phyloP scores from a whole-genome alignment of 345 rosid genomes.

The Sisymbrium irio region DNA sequence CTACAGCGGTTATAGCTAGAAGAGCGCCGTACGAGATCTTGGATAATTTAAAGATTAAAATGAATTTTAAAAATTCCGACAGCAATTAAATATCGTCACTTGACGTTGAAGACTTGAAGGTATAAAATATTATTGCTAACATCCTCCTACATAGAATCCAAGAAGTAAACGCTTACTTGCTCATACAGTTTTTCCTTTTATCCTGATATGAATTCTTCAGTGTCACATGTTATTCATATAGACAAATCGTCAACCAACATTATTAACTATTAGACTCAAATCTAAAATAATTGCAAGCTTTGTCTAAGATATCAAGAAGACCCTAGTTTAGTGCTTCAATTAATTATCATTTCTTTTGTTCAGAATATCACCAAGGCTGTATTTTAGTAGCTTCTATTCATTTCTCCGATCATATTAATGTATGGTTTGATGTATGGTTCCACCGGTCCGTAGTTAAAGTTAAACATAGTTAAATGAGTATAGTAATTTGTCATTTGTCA shows the following conservation, averaged over 20 bases:
- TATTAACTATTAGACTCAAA: not conserved
- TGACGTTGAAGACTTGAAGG: not conserved
- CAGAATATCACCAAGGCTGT: not conserved
- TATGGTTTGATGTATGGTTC: not conserved
- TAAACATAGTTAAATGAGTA: not conserved
- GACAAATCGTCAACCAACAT: not conserved
- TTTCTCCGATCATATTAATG: not conserved
- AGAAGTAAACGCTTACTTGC: not conserved
- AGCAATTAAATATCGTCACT: not conserved
- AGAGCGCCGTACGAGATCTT: conserved; percentile 12
- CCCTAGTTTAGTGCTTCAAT: not conserved
- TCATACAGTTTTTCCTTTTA: not conserved
- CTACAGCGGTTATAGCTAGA: not conserved
- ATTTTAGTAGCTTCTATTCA: not conserved
- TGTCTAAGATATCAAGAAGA: not conserved
- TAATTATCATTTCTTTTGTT: not conserved
- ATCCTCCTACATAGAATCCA: not conserved
- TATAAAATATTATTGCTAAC: not conserved
- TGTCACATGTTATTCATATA: not conserved
- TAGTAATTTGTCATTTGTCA: not conserved
- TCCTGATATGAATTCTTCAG: not conserved
- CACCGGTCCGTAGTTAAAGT: not conserved
- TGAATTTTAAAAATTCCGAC: not conserved
- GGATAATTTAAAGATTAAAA: not conserved
- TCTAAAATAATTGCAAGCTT: not conserved